These are phyloP conservation scores for Trichosporon sp. DNA, from an alignment of 1,284 basidiomycete genomes.

Conservation along the genomic window DNA sequence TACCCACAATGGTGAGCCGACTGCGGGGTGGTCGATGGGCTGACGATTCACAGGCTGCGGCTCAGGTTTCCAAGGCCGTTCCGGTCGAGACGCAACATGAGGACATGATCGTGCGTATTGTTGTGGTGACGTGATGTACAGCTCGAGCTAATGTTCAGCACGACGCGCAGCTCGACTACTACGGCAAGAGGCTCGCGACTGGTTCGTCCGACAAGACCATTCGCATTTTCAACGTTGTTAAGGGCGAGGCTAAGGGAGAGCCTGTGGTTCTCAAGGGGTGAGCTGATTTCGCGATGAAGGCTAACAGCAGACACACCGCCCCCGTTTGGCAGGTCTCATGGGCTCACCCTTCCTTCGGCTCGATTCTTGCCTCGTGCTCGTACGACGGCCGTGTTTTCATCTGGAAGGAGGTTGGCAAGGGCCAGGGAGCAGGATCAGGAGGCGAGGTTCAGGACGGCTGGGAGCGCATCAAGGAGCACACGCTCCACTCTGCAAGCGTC, in stretches of 20 bases:
- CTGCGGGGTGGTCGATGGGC: background rate
- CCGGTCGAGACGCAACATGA: constrained; percentile 84
- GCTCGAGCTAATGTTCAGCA: constrained; percentile 63
- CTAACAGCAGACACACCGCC: constrained; percentile 72
- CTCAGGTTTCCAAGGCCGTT: constrained; percentile 46
- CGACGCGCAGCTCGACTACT: constrained; percentile 97
- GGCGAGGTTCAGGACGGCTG: constrained; percentile 64
- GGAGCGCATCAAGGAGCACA: constrained; percentile 96
- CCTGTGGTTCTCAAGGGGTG: constrained; percentile 81
- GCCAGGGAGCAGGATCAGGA: constrained; percentile 53
- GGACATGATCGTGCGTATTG: constrained; percentile 82
- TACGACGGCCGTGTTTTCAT: constrained; percentile 98
- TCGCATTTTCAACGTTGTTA: constrained; percentile 91
- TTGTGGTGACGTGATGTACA: constrained; percentile 8
- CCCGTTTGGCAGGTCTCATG: constrained; percentile 99
- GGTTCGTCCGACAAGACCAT: constrained; percentile 96
- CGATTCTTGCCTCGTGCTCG: constrained; percentile 94
- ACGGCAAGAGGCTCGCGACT: constrained; percentile 92
- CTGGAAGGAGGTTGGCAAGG: constrained; percentile 76
- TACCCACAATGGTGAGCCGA: constrained; percentile 27
- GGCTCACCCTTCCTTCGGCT: constrained; percentile 96
- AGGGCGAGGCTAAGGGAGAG: constrained; percentile 71
- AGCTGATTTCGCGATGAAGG: constrained; percentile 41
- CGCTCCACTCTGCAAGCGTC: constrained; percentile 86
- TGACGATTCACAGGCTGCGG: constrained; percentile 34